These are phyloP conservation scores for Fraxinus americana DNA, from an alignment of 257 asterid genomes.

Conservation along the genomic window DNA sequence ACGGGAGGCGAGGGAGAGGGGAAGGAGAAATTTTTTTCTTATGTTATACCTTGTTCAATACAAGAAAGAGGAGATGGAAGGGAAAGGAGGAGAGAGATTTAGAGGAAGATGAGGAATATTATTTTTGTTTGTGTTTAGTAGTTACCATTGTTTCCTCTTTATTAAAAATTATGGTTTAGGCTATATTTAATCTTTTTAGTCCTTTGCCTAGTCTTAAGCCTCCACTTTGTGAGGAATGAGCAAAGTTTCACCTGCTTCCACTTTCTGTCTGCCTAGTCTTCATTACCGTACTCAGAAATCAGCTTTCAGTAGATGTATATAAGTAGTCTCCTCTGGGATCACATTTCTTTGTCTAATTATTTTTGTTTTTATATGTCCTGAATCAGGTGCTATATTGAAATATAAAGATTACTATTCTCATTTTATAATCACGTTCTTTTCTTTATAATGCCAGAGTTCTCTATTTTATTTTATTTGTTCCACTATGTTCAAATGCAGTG, in stretches of 20 bases:
- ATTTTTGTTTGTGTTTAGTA: not conserved
- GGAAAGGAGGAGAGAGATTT: not conserved
- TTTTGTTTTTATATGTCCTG: not conserved
- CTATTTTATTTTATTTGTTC: conserved; percentile 13
- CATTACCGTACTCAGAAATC: not conserved
- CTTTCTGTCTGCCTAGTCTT: not conserved
- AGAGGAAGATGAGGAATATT: not conserved
- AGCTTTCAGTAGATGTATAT: not conserved
- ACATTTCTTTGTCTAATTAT: not conserved
- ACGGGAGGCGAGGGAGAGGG: not conserved
- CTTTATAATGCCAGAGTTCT: not conserved
- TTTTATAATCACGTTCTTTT: not conserved
- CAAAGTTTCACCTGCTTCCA: not conserved
- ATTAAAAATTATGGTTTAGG: not conserved
- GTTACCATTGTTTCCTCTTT: not conserved
- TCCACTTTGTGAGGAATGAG: not conserved
- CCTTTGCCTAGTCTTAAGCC: not conserved
- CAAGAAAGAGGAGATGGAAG: too few species aligned
- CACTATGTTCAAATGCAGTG: conserved; percentile 50
- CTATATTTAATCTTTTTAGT: not conserved
- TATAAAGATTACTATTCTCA: not conserved
- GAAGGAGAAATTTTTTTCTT: too few species aligned
- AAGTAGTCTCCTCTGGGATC: not conserved
- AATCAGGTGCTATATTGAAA: not conserved
- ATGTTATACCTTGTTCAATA: too few species aligned